Evolutionary conservation across 768 basidiomycete species (phyloP), one percentile per base, ranked within the genome.

Genomic region (Aureoboletus auriporus): DNA sequence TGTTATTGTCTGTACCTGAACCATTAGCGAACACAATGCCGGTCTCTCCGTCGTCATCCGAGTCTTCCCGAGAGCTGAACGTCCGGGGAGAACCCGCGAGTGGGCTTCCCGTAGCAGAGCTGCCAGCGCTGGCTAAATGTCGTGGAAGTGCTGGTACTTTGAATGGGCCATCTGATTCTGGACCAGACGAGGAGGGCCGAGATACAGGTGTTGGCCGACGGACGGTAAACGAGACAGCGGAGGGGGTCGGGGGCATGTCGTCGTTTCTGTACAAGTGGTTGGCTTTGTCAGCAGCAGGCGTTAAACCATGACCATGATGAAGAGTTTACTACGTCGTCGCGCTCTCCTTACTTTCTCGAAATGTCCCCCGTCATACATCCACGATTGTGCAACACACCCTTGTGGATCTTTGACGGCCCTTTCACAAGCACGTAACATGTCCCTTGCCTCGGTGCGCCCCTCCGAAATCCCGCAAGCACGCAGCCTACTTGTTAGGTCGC

Each of bases 161-260:
- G 70, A 84, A 83, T 16, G 65, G 63, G 0, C 69, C 64, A 52
- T 83, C 83, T 0, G 82, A 82, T 35, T 86, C 87, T 37, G 77
- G 72, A 9, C 80, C 83, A 29, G 83, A 77, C 0, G 86, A 86
- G 0, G 73, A 63, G 14, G 77, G 75, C 10, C 86, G 76, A 6
- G 86, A 84, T 0, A 74, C 62, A 1, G 88, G 85, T 0, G 82
- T 82, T 0, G 93, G 93, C 8, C 89, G 77, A 37, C 89, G 81
- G 49, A 95, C 76, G 2, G 86, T 93, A 68, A 95, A 94, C 1
- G 92, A 93, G 35, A 93, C 77, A 54, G 81, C 78, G 20, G 20
- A 23, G 20, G n/a, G n/a, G 17, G 63, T 53, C 14, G 61, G 55
- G n/a, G 20, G 52, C 65, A 65, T 64, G 39, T 39, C 20, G 50